Evolutionary conservation across 148 eudicot species (phyloP), one percentile per base, ranked within the genome.

Genomic region (Fallopia convolvulus): DNA sequence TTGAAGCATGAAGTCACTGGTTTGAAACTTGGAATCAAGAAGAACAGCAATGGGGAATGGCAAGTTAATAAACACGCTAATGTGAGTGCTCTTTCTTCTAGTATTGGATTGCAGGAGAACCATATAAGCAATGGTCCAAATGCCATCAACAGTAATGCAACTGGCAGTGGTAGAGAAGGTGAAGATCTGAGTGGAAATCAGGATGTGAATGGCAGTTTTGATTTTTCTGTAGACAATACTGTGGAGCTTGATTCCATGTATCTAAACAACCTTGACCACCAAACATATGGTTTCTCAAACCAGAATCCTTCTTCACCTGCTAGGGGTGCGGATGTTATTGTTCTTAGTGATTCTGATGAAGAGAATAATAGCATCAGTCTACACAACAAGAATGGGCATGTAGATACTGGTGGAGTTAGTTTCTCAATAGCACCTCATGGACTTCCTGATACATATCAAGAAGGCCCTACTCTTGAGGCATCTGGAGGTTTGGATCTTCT

Each of bases 261-360:
- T 60, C 84, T 79, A 15, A 88, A 86, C 56, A 88, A 86, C 56
- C 76, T 85, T 74, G 84, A 88, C 74, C 85, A 88, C 72, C 84
- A 82, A 36, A 44, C 81, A 36, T 78, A 83, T 83, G 87, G 75
- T 14, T 77, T 80, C 72, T 9, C 80, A 26, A 78, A 79, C 77
- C 85, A 80, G 71, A 85, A 70, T 77, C 40, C 76, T 68, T 32
- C 83, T 47, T 83, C 84, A 77, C 71, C 87, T 50, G 79, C 79
- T 36, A 82, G 76, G 50, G 89, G 85, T 65, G 83, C 82, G 4
- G 88, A 89, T 6, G 76, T 91, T 52, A 86, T 91, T 75, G 88
- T 91, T 80, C 91, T 91, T 42, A 91, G 91, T 81, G 93, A 91
- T 86, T 91, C 93, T 15, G 96, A 91, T 77, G 96, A 89, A 80